These are phyloP conservation scores for Kwoniella europaea DNA, from an alignment of 768 basidiomycete genomes.

Conservation along the genomic window DNA sequence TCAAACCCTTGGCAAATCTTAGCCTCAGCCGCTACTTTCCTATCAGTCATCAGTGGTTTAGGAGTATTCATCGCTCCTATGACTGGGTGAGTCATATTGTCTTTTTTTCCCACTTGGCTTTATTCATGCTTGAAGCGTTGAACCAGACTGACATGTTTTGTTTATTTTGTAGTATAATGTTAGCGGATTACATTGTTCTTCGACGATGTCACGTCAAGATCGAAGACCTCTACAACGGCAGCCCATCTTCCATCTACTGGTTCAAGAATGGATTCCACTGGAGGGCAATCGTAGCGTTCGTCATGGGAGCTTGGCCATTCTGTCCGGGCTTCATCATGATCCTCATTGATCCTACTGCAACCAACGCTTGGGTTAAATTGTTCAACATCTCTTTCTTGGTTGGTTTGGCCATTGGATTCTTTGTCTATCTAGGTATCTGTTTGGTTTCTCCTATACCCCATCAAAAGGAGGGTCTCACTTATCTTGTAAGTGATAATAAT, in stretches of 20 bases:
- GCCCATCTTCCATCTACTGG: constrained; percentile 32
- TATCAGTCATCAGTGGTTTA: constrained; percentile 25
- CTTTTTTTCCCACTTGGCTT: constrained; percentile 1
- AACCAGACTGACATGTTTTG: too few relatives aligned
- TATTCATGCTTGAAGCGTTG: not conserved
- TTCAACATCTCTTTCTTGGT: constrained; percentile 30
- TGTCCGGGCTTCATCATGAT: constrained; percentile 42
- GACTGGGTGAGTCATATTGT: constrained; percentile 13
- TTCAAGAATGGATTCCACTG: constrained; percentile 32
- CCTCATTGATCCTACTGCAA: constrained; percentile 12
- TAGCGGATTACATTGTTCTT: constrained; percentile 42
- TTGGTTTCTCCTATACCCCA: constrained; percentile 20
- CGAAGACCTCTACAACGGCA: constrained; percentile 36
- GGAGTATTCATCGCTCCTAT: constrained; percentile 32
- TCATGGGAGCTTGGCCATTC: constrained; percentile 31
- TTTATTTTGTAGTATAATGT: constrained; percentile 17
- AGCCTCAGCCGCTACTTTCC: constrained; percentile 31
- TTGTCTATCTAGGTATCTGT: constrained; percentile 19
- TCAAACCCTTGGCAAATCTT: constrained; percentile 38
- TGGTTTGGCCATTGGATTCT: constrained; percentile 22
- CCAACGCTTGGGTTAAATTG: constrained; percentile 23
- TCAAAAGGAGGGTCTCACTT: constrained; percentile 21
- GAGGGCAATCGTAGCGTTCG: constrained; percentile 31
- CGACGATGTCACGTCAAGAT: constrained; percentile 24
- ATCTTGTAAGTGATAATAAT: constrained; percentile 9